Conservation (phyloP, 2,329 filamentous ascomycete species). For the Trichoderma arundinaceum region DNA sequence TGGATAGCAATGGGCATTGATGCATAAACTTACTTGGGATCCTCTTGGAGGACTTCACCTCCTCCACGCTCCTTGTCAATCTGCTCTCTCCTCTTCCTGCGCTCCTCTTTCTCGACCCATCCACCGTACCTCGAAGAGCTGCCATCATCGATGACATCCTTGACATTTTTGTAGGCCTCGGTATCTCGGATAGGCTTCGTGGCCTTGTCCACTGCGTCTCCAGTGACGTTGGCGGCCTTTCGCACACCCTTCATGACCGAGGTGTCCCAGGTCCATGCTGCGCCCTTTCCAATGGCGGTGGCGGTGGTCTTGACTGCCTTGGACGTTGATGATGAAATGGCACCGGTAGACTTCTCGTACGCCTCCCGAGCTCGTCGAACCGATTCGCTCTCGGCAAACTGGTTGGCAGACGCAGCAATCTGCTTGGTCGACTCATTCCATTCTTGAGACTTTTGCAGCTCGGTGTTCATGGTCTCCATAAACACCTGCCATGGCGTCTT, state of each 20-base stretch:
- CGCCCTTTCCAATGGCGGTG: slow-evolving; percentile 84
- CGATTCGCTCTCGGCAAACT: slow-evolving; percentile 91
- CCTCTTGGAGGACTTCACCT: slow-evolving; percentile 72
- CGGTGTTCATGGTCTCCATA: slow-evolving; percentile 89
- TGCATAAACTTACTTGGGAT: slow-evolving; percentile 74
- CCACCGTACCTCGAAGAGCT: slow-evolving; percentile 95
- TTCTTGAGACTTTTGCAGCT: slow-evolving; percentile 97
- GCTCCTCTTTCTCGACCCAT: slow-evolving; percentile 96
- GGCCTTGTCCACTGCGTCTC: slow-evolving; percentile 88
- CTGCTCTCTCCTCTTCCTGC: slow-evolving; percentile 76
- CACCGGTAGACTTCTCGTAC: slow-evolving; percentile 84
- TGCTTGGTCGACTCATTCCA: slow-evolving; percentile 99
- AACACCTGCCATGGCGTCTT: slow-evolving; percentile 99
- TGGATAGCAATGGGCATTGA: too few relatives aligned
- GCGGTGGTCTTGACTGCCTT: slow-evolving; percentile 86
- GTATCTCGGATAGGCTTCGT: slow-evolving; percentile 93
- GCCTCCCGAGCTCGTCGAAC: slow-evolving; percentile 85
- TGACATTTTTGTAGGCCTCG: slow-evolving; percentile 92
- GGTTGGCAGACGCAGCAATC: slow-evolving; percentile 83
- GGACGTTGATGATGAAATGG: slow-evolving; percentile 77
- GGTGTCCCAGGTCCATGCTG: slow-evolving; percentile 97
- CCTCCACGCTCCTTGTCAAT: slow-evolving; percentile 66
- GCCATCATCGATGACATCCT: slow-evolving; percentile 95
- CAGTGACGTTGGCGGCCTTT: slow-evolving; percentile 83
- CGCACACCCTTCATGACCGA: slow-evolving; percentile 88